Conservation (phyloP, 441 rosid genomes). For the Melastoma candidum region DNA sequence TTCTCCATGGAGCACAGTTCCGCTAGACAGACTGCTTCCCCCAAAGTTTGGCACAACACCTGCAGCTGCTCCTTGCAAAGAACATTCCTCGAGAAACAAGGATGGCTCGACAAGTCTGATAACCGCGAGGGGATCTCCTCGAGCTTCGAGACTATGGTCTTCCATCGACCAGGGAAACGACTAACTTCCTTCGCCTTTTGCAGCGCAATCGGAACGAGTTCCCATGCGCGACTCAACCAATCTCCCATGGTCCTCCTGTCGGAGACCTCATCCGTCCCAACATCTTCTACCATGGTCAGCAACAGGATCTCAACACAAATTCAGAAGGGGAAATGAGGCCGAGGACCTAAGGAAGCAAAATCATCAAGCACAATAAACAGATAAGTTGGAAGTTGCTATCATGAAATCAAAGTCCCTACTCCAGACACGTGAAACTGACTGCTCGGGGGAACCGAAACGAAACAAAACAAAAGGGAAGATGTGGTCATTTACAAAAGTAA, state of each 20-base stretch:
- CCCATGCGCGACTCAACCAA: conserved; percentile 57
- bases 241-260: conserved; percentile 40
- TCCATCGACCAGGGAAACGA: conserved; percentile 80
- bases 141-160: conserved; percentile 62
- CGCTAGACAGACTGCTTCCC: conserved; percentile 50
- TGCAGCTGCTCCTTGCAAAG: conserved; percentile 84
- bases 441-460: not conserved
- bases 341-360: no score
- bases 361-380: no score
- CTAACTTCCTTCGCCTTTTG: conserved; percentile 49
- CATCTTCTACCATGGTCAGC: conserved; percentile 62
- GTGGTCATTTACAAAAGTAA: no score
- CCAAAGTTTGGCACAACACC: conserved; percentile 47
- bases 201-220: conserved; percentile 54
- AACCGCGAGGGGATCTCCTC: conserved; percentile 67
- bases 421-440: no score
- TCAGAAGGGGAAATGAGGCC: no score
- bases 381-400: no score
- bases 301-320: no score
- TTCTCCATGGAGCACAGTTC: conserved; percentile 50
- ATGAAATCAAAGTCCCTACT: no score
- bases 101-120: conserved; percentile 82
- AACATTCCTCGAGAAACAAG: conserved; percentile 74
- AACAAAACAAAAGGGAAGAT: conserved; percentile 16
- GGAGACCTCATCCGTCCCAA: conserved; percentile 17